Evolutionary conservation across 768 basidiomycete species (phyloP).

Genomic region (Phanerochaete carnosa): DNA sequence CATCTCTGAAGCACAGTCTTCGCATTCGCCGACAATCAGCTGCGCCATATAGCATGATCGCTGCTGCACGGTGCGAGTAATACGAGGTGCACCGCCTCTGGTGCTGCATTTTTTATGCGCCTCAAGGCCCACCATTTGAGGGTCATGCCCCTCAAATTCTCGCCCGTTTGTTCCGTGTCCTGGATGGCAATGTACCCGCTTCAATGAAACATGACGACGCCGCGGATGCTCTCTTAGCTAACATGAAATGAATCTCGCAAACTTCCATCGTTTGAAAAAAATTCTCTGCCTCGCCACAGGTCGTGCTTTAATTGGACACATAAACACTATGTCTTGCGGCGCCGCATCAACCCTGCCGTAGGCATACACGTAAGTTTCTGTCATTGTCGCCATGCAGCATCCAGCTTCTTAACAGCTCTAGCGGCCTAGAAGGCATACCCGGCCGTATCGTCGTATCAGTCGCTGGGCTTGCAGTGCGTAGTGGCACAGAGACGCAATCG

Average conservation of each 20-base stretch:
- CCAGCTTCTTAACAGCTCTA: background rate
- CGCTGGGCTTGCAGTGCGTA: background rate
- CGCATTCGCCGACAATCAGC: no score
- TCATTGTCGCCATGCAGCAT: background rate
- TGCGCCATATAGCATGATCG: no score
- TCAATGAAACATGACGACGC: background rate
- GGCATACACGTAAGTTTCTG: background rate
- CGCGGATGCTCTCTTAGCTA: background rate
- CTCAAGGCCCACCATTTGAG: no score
- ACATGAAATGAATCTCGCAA: background rate
- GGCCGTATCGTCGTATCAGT: background rate
- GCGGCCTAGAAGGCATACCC: background rate
- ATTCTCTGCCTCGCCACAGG: no score
- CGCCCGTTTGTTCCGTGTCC: background rate
- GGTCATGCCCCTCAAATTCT: no score
- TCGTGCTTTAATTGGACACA: background rate
- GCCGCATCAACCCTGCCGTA: background rate
- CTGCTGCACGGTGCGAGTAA: no score
- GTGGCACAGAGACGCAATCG: background rate
- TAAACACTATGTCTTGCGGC: background rate
- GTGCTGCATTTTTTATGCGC: no score
- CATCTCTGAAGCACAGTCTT: no score
- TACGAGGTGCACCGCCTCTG: no score
- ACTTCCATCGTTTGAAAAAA: background rate
- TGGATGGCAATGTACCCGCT: background rate